Percentiles rank a stretch among this genome's conserved stretches.
These are phyloP conservation scores for Scedosporium apiospermum DNA, from an alignment of 2,329 filamentous ascomycete genomes.

Conservation along the genomic window DNA sequence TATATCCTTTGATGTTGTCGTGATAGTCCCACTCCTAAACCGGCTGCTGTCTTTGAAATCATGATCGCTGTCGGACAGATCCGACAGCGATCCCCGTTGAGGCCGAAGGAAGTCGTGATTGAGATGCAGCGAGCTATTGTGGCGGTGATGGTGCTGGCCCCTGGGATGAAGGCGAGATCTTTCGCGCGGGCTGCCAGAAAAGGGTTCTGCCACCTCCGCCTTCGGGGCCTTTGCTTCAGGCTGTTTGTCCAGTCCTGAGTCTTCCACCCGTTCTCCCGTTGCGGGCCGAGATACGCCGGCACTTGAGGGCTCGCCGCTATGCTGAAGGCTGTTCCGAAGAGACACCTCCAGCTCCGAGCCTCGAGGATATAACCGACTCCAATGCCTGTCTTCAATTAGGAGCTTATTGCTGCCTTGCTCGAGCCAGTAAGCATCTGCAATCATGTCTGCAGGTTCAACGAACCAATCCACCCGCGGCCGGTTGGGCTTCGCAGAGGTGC, in stretches of 20 bases:
- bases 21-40: conserved; percentile 36
- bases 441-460: conserved; percentile 70
- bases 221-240: conserved; percentile 9
- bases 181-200: conserved; percentile 44
- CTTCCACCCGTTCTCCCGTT: neutral
- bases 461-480: conserved; percentile 78
- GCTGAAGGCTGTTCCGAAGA: conserved; percentile 12
- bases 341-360: conserved; percentile 10
- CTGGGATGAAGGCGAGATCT: conserved; percentile 36
- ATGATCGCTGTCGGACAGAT: conserved; percentile 49
- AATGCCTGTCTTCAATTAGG: conserved; percentile 71
- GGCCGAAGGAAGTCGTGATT: conserved; percentile 44
- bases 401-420: conserved; percentile 73
- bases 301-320: neutral
- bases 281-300: neutral
- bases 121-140: conserved; percentile 37
- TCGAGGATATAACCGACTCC: conserved; percentile 59
- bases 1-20: conserved; percentile 38
- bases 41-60: conserved; percentile 25
- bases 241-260: conserved; percentile 13
- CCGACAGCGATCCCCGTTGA: conserved; percentile 43
- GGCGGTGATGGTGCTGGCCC: conserved; percentile 41
- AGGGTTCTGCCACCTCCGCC: conserved; percentile 22
- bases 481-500: conserved; percentile 47
- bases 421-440: conserved; percentile 87